Conservation (phyloP, 2,329 filamentous ascomycete species). For the Calonectria ilicicola region DNA sequence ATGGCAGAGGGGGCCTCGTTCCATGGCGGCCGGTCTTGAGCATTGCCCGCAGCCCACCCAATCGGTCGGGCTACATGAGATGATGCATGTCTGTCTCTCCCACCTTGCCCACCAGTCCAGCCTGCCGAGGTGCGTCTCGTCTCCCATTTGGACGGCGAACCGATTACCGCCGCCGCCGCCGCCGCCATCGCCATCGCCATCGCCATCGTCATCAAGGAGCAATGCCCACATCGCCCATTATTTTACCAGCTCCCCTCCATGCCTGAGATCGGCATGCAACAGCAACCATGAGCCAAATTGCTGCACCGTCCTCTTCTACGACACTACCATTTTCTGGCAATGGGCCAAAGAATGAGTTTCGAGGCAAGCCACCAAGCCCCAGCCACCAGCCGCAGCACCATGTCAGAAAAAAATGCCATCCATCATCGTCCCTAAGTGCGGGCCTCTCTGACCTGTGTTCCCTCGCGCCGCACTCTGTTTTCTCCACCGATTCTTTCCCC, state of each 20-base stretch:
- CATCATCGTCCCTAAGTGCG: neutral
- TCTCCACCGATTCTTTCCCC: constrained; percentile 24
- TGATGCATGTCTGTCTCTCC: neutral
- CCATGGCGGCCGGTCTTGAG: neutral
- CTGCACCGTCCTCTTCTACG: neutral
- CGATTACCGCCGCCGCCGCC: neutral
- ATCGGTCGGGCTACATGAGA: neutral
- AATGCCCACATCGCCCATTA: neutral
- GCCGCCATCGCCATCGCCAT: neutral
- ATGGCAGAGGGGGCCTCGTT: constrained; percentile 1
- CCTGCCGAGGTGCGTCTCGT: neutral
- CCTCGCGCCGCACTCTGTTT: neutral
- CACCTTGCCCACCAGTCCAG: neutral
- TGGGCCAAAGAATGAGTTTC: neutral
- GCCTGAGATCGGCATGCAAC: neutral
- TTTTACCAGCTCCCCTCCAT: neutral
- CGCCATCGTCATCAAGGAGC: neutral
- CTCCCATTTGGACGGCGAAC: neutral
- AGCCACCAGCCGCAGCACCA: constrained; percentile 18
- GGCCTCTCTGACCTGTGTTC: constrained; percentile 4
- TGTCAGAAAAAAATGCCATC: constrained; percentile 9
- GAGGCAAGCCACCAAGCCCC: constrained; percentile 14
- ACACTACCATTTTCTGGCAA: neutral
- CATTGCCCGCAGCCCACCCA: neutral
- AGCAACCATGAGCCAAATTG: neutral